Evolutionary conservation across 148 eudicot species (phyloP).

Genomic region (Nepenthes gracilis): DNA sequence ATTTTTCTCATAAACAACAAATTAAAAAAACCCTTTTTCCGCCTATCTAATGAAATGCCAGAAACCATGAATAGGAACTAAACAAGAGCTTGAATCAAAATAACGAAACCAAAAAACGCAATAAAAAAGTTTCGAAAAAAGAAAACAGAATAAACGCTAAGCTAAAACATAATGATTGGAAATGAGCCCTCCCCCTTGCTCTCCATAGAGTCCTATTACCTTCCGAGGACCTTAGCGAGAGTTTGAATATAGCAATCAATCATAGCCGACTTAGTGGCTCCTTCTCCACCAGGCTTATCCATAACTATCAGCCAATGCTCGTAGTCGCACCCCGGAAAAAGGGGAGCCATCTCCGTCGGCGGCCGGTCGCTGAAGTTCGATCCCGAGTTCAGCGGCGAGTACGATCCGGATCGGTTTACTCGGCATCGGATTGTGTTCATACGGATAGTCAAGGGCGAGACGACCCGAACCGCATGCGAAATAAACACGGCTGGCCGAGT

Average conservation of each 20-base stretch:
- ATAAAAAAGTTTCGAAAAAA: neutral
- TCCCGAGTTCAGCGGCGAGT: constrained; percentile 58
- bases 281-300: constrained; percentile 72
- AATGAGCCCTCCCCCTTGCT: neutral
- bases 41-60: no score
- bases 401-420: constrained; percentile 42
- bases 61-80: no score
- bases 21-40: no score
- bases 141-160: neutral
- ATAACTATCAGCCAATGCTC: constrained; percentile 81
- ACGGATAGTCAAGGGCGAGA: constrained; percentile 14
- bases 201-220: constrained; percentile 14
- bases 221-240: constrained; percentile 57
- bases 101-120: no score
- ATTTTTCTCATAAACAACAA: no score
- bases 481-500: constrained; percentile 12
- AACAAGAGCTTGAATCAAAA: no score
- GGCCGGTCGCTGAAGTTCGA: constrained; percentile 59
- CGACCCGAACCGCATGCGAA: constrained; percentile 22
- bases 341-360: constrained; percentile 75
- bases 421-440: constrained; percentile 36
- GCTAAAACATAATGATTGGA: neutral
- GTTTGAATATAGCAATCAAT: constrained; percentile 54
- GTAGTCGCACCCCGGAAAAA: constrained; percentile 69
- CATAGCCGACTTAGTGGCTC: constrained; percentile 52